These are phyloP conservation scores for Lactarius hatsudake DNA, from an alignment of 768 basidiomycete genomes.

Conservation along the genomic window DNA sequence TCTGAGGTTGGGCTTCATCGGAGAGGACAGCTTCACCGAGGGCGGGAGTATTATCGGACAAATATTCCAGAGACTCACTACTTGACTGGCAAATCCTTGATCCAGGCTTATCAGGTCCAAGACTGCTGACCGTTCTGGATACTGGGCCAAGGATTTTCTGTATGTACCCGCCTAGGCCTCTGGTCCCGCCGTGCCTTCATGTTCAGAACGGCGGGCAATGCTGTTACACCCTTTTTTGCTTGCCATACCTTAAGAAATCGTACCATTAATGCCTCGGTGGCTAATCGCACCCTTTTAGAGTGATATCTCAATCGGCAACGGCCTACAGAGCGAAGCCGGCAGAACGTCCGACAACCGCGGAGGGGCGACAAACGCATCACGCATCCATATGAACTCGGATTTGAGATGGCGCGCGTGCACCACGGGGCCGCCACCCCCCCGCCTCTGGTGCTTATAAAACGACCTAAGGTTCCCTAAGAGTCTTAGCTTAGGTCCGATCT, in stretches of 20 bases:
- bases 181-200: not conserved
- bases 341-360: slow-evolving; percentile 27
- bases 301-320: slow-evolving; percentile 15
- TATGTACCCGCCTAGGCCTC: slow-evolving; percentile 1
- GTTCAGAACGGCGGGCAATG: slow-evolving; percentile 11
- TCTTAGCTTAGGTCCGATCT: not conserved
- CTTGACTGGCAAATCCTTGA: slow-evolving; percentile 6
- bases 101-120: slow-evolving; percentile 4
- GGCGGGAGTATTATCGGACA: slow-evolving; percentile 3
- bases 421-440: slow-evolving; percentile 11
- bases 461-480: not conserved
- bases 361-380: slow-evolving; percentile 22
- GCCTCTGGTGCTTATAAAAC: slow-evolving; percentile 12
- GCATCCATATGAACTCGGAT: slow-evolving; percentile 7
- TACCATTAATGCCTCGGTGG: slow-evolving; percentile 6
- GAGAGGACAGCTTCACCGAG: slow-evolving; percentile 23
- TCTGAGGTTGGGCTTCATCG: slow-evolving; percentile 22
- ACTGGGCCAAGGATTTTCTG: slow-evolving; percentile 4
- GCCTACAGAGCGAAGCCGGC: slow-evolving; percentile 15
- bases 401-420: slow-evolving; percentile 13
- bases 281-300: slow-evolving; percentile 14
- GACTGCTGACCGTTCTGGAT: slow-evolving; percentile 14
- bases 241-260: slow-evolving; percentile 18
- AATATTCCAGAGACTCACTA: slow-evolving; percentile 14
- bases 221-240: slow-evolving; percentile 4